Evolutionary conservation across 1,284 basidiomycete species (phyloP), one percentile per base, ranked within the genome.

Genomic region (Apiotrichum sp.): DNA sequence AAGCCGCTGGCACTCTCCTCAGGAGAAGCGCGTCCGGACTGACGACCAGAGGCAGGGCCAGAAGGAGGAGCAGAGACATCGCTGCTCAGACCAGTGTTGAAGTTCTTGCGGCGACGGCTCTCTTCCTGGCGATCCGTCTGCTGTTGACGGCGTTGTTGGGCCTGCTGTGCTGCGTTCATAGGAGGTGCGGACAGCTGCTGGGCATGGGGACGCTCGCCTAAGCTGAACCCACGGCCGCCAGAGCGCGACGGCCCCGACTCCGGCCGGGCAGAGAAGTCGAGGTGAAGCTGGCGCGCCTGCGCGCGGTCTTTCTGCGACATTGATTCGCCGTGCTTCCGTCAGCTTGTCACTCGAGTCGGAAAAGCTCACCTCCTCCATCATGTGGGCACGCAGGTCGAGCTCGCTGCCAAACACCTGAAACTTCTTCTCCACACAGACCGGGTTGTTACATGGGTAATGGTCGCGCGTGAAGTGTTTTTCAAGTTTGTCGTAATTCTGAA

Each of bases 371-470:
- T 72, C 70, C 11, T 65, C 55, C 16, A 98, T 85, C 79, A 89
- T 87, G 72, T 98, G 95, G 0, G 87, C 93, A 74, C 95, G 86
- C 48, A 97, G 84, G 70, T 98, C 96, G 36, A 98, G 78, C 39
- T 85, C 81, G 22, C 86, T 86, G 49, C 84, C 85, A 73, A 98
- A 98, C 13, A 98, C 95, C 50, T 98, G 88, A 66, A 98, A 98
- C 76, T 96, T 97, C 66, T 86, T 85, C 14, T 85, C 86, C 40
- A 88, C 82, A 71, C 95, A 98, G 36, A 80, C 72, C 0, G 83
- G 66, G 55, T 91, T 84, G 4, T 77, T 80, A 72, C 95, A 98
- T 3, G 89, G 84, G 72, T 82, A 83, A 74, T 98, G 95, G 33
- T 75, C 75, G 38, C 74, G 65, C 52, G 63, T 61, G 65, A 79